Base-by-base conservation (phyloP, 768 basidiomycete species). In the Leccinum olivaceopallidum region DNA sequence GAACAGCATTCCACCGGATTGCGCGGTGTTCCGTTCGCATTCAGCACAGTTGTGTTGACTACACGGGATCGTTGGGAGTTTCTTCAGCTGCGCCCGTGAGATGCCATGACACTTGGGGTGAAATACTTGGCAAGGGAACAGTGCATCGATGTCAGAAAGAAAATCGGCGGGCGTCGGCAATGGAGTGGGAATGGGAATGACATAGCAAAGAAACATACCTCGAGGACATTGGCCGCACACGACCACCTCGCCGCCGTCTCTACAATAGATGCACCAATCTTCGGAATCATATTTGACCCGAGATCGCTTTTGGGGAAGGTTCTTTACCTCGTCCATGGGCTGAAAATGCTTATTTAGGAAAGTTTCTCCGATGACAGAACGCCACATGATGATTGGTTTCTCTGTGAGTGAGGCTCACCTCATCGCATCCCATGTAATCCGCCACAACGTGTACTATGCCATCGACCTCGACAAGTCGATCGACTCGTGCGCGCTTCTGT, bases 1-100 rank as follows among this genome's bases (percentile, higher is more conserved):
- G 69, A 85, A 86, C 32, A 87, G 64, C 77, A 87, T 80, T 1
- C 85, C 85, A 6, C 86, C 85, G 2, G 79, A 75, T 22, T 83
- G 80, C 2, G 67, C 56, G 0, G 84, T 79, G 16, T 65, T 74
- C 55, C 83, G 78, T 9, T 65, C 16, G 67, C 86, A 87, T 5
- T 60, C 66, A 9, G 67, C 58, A 59, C 86, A 87, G 7, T 58
- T 67, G 65, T 87, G 85, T 61, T 87, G 86, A 59, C 72, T 69
- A 63, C 86, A 87, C 9, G 57, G 53, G 2, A 78, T 59, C 37
- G 60, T 62, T 47, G 66, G 63, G 48, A 69, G 67, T 20, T 58
- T 63, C 39, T 66, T 67, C 18, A 77, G 37, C 26, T 78, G 69
- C n/a, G 64, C 69, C 32, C 60, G 59, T 6, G 73, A 73, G 10